A percentile compares a stretch with the other conserved stretches of the same genome.
phyloP scores from a whole-genome alignment of 345 rosid species.

The Moringa oleifera region DNA sequence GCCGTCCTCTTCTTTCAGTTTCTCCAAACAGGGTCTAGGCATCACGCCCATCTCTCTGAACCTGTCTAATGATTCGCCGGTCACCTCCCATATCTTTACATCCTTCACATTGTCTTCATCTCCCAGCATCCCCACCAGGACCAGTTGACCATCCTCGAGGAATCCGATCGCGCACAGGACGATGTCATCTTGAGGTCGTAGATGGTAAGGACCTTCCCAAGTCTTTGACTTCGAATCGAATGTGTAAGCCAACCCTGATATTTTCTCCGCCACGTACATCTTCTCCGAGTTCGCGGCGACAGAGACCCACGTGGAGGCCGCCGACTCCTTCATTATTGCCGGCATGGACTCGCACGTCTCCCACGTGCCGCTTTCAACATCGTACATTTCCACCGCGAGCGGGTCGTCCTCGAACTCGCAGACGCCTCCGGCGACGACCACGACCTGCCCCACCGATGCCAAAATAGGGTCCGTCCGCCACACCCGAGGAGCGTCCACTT shows the following conservation, averaged over 20 bases:
- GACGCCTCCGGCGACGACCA: slow-evolving; percentile 60
- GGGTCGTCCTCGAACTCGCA: slow-evolving; percentile 69
- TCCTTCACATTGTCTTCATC: slow-evolving; percentile 23
- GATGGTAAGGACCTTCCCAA: slow-evolving; percentile 48
- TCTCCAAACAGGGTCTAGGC: slow-evolving; percentile 39
- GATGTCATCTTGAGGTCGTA: slow-evolving; percentile 26
- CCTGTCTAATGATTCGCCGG: slow-evolving; percentile 14
- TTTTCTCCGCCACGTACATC: slow-evolving; percentile 52
- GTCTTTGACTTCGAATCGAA: slow-evolving; percentile 45
- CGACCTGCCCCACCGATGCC: slow-evolving; percentile 35
- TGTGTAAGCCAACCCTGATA: slow-evolving; percentile 34
- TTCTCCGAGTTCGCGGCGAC: slow-evolving; percentile 27
- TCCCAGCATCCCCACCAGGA: slow-evolving; percentile 43
- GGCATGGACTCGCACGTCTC: slow-evolving; percentile 57
- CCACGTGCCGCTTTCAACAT: slow-evolving; percentile 45
- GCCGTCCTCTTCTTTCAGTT: slow-evolving; percentile 29
- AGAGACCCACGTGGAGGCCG: slow-evolving; percentile 63
- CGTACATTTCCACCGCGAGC: slow-evolving; percentile 57
- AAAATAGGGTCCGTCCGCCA: slow-evolving; percentile 76
- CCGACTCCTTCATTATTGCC: slow-evolving; percentile 33
- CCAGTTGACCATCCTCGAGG: slow-evolving; percentile 27
- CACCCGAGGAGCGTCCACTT: slow-evolving; percentile 40
- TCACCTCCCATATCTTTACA: slow-evolving; percentile 51
- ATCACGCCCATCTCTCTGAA: slow-evolving; percentile 41
- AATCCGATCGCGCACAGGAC: slow-evolving; percentile 33